Evolutionary conservation across 1,284 basidiomycete genomes (phyloP), one percentile per base, ranked within the genome.

Genomic region (Coniferiporia sulphurascens): DNA sequence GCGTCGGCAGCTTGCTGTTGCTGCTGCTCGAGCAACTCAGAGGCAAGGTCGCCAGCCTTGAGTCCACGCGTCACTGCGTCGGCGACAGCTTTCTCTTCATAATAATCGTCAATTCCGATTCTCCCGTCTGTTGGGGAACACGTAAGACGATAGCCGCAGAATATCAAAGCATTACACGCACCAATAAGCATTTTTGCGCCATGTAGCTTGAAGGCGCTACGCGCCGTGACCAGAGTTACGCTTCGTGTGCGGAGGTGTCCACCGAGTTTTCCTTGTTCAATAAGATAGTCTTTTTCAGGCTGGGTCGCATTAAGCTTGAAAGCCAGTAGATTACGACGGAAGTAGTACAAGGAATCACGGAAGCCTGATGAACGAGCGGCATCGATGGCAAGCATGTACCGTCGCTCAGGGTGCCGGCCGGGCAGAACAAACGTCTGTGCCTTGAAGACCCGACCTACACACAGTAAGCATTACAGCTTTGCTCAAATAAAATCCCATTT

Each of bases 331-430:
- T 96, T 96, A 5, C 92, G 83, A 10, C 97, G 88, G 74, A 98
- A 96, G 72, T 98, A 98, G 73, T 97, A 98, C 10, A 98, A 78
- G 8, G 95, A 98, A 73, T 99, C 97, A 58, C 93, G 86, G 74
- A 95, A 98, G 1, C 96, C 97, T 44, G 93, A 95, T 3, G 92
- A 92, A 27, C 96, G 86, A 0, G 96, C 96, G 4, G 95, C 95
- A 69, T 99, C 96, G 63, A 99, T 98, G 10, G 96, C 93, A 48
- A 99, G 88, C 82, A 97, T 92, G 76, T 98, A 99, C 63, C 87
- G 80, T 54, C 90, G 84, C 52, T 92, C 83, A 4, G 93, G 87
- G 69, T 98, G 82, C 58, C 95, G 84, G 54, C 83, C 83, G 0
- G 92, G 87, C 1, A 95, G 85, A 13, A 83, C 77, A 69, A 98